Conservation (phyloP, 2,329 filamentous ascomycete species). For the Penicillium sp. region DNA sequence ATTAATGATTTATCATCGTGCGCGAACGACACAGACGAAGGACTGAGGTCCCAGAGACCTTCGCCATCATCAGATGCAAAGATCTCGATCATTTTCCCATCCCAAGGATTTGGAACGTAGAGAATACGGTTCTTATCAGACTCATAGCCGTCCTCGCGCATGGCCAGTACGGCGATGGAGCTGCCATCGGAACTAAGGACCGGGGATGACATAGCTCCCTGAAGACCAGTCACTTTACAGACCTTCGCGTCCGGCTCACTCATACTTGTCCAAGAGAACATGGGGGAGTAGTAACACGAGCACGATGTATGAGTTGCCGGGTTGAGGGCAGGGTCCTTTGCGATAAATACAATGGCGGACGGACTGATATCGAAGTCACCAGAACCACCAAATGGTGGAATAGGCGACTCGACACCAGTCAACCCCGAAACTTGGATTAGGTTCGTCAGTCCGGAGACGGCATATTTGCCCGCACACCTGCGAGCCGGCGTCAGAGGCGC, state of each 20-base stretch:
- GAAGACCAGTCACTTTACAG: slow-evolving; percentile 34
- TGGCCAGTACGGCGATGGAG: slow-evolving; percentile 46
- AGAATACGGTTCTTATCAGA: slow-evolving; percentile 50
- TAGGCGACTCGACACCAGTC: slow-evolving; percentile 47
- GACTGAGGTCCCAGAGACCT: slow-evolving; percentile 46
- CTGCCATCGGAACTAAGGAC: slow-evolving; percentile 48
- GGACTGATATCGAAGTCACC: slow-evolving; percentile 51
- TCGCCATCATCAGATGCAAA: slow-evolving; percentile 40
- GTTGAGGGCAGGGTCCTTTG: slow-evolving; percentile 48
- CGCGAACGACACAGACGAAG: slow-evolving; percentile 43
- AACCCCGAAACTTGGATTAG: slow-evolving; percentile 42
- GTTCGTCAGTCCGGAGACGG: slow-evolving; percentile 47
- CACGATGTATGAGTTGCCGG: slow-evolving; percentile 50
- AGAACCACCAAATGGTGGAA: slow-evolving; percentile 50
- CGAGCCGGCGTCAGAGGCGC: slow-evolving; percentile 39
- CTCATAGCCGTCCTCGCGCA: slow-evolving; percentile 49
- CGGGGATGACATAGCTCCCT: slow-evolving; percentile 48
- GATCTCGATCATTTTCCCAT: slow-evolving; percentile 40
- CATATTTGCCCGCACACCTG: slow-evolving; percentile 40
- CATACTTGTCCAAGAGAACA: slow-evolving; percentile 45
- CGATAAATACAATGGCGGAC: slow-evolving; percentile 48
- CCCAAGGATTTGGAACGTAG: slow-evolving; percentile 45
- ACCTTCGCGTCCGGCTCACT: slow-evolving; percentile 32
- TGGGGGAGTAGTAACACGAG: slow-evolving; percentile 48
- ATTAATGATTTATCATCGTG: slow-evolving; percentile 44